Conservation (phyloP, 1,139 yeast species). For the Meyerozyma elateridarum region DNA sequence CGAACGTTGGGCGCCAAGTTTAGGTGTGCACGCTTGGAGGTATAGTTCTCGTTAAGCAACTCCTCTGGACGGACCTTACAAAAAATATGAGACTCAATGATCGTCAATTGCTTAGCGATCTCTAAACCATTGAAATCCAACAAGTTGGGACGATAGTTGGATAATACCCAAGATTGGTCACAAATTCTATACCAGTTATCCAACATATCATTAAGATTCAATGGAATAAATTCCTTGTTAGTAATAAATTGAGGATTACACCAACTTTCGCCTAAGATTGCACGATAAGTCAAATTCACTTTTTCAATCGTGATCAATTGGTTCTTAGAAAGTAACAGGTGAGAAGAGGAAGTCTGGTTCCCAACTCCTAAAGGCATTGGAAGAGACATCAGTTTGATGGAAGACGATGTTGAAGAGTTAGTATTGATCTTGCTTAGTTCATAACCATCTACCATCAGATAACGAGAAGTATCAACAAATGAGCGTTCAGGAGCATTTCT, state of each 20-base stretch:
- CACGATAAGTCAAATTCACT: constrained; percentile 44
- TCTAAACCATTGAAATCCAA: constrained; percentile 75
- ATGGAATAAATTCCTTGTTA: constrained; percentile 23
- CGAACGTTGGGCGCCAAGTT: constrained; percentile 72
- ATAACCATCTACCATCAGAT: constrained; percentile 48
- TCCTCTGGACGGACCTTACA: constrained; percentile 67
- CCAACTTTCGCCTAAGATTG: constrained; percentile 50
- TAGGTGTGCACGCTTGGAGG: constrained; percentile 57
- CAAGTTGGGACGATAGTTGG: constrained; percentile 48
- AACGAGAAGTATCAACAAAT: constrained; percentile 22
- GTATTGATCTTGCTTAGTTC: constrained; percentile 46
- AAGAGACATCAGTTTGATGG: constrained; percentile 35
- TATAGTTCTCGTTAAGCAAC: constrained; percentile 66
- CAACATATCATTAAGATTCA: constrained; percentile 25
- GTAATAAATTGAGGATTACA: constrained; percentile 27
- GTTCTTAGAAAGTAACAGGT: constrained; percentile 31
- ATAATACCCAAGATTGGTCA: constrained; percentile 44
- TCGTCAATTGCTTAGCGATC: constrained; percentile 78
- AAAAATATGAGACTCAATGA: constrained; percentile 72
- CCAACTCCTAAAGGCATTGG: constrained; percentile 41
- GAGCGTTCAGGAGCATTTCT: constrained; percentile 9
- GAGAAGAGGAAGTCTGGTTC: constrained; percentile 37
- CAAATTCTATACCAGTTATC: constrained; percentile 37
- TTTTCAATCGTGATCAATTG: constrained; percentile 43
- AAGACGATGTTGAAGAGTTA: constrained; percentile 34